Evolutionary conservation across 2,329 filamentous ascomycete species (phyloP).

Genomic region (Hymenoscyphus infarciens): DNA sequence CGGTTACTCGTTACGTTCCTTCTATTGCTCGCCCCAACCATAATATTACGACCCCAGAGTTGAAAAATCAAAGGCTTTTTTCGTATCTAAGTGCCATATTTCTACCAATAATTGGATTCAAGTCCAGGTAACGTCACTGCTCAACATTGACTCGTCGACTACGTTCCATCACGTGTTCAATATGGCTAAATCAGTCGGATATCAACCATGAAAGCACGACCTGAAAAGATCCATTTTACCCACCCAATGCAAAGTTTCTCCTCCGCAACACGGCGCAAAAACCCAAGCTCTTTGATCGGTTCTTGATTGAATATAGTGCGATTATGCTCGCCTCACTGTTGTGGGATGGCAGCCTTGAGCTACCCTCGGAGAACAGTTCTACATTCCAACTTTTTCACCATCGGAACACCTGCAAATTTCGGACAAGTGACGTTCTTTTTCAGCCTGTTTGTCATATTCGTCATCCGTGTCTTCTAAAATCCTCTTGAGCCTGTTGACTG

Average conservation of each 20-base stretch:
- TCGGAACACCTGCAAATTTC: neutral
- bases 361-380: neutral
- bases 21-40: neutral
- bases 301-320: neutral
- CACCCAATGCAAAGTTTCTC: neutral
- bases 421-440: conserved; percentile 9
- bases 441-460: conserved; percentile 8
- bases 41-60: neutral
- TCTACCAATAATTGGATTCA: neutral
- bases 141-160: neutral
- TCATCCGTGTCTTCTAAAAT: neutral
- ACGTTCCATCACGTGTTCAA: conserved; percentile 4
- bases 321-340: neutral
- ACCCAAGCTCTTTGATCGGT: neutral
- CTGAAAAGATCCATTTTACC: neutral
- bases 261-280: neutral
- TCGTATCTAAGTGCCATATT: neutral
- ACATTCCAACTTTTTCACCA: neutral
- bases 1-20: neutral
- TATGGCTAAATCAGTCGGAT: conserved; percentile 5
- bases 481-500: conserved; percentile 4
- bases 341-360: neutral
- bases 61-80: neutral
- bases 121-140: neutral
- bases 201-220: neutral